These are phyloP conservation scores for Cyclotella atomus DNA, from an alignment of 108 stramenopile genomes.

Conservation along the genomic window DNA sequence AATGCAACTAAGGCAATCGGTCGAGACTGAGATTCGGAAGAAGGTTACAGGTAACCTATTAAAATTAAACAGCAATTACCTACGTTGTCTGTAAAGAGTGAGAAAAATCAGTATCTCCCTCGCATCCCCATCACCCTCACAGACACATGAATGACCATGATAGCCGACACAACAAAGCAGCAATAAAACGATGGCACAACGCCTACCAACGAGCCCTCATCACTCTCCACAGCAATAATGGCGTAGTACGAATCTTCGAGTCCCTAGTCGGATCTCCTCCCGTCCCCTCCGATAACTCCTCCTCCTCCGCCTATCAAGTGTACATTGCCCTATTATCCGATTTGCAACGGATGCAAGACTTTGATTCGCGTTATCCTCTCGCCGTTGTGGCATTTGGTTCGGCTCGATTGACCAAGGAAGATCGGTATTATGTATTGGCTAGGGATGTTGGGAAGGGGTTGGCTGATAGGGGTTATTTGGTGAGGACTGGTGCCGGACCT, in stretches of 20 bases:
- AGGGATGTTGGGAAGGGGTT: slow-evolving; percentile 20
- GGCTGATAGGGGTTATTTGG: slow-evolving; percentile 17
- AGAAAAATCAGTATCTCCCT: no score
- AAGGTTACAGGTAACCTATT: no score
- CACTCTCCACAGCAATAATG: slow-evolving; percentile 9
- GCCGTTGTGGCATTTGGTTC: slow-evolving; percentile 40
- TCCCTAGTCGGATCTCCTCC: slow-evolving; percentile 29
- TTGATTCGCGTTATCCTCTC: slow-evolving; percentile 23
- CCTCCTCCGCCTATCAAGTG: background rate
- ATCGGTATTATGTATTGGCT: slow-evolving; percentile 31
- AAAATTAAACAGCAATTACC: no score
- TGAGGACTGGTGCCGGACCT: slow-evolving; percentile 35
- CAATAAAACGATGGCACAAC: slow-evolving; percentile 29
- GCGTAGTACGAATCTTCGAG: slow-evolving; percentile 31
- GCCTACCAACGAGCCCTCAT: slow-evolving; percentile 41
- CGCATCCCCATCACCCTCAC: no score
- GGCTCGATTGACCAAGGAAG: slow-evolving; percentile 18
- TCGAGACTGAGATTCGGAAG: no score
- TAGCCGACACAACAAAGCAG: background rate
- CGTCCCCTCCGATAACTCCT: slow-evolving; percentile 11
- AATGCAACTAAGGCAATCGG: no score
- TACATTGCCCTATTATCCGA: slow-evolving; percentile 16
- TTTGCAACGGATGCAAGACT: slow-evolving; percentile 32
- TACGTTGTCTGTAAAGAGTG: no score
- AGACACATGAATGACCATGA: no score